Conservation (phyloP, 257 asterid species). For the Fraxinus quadrangulata region DNA sequence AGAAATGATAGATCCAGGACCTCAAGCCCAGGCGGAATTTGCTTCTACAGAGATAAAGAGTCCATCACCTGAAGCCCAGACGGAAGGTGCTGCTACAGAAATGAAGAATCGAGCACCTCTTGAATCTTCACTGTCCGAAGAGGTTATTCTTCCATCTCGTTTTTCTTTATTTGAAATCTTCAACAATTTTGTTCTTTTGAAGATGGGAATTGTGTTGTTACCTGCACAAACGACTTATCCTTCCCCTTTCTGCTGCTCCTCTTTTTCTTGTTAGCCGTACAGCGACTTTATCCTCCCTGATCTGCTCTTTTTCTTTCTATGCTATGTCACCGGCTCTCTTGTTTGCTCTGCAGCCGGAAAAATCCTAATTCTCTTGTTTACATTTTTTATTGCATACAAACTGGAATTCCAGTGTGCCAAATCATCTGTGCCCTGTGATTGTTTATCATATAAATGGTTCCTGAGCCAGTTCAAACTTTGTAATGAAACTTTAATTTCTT, state of each 20-base stretch:
- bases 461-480: background rate
- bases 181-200: conserved; percentile 10
- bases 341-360: background rate
- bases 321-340: background rate
- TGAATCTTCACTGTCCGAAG: conserved; percentile 42
- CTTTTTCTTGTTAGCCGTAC: conserved; percentile 7
- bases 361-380: background rate
- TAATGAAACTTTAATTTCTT: too few species aligned
- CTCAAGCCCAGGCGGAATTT: background rate
- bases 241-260: background rate
- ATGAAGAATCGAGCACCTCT: conserved; percentile 42
- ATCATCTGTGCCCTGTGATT: background rate
- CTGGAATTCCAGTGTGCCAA: background rate
- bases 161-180: conserved; percentile 2
- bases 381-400: background rate
- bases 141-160: conserved; percentile 46
- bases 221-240: conserved; percentile 3
- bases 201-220: conserved; percentile 2
- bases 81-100: conserved; percentile 48
- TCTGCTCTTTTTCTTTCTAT: conserved; percentile 1
- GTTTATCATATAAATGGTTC: background rate
- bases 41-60: background rate
- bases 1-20: background rate
- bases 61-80: conserved; percentile 32
- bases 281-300: conserved; percentile 2